Conservation (phyloP, 257 asterid species). For the Petunia secreta region DNA sequence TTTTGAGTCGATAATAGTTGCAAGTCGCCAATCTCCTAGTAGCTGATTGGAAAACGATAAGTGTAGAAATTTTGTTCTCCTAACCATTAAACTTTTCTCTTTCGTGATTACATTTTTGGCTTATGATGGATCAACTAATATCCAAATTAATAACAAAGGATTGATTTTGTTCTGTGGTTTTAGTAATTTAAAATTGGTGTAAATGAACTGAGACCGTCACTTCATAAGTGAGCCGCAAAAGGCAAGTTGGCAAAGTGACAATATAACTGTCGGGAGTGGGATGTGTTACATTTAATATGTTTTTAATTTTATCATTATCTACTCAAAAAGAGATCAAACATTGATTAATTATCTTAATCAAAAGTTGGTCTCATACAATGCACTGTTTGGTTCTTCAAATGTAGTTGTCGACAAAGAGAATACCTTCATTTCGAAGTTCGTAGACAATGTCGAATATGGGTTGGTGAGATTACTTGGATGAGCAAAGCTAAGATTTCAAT, state of each 20-base stretch:
- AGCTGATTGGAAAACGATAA: neutral
- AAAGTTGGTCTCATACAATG: slow-evolving; percentile 17
- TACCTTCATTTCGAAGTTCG: slow-evolving; percentile 33
- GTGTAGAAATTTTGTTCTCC: neutral
- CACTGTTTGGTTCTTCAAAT: neutral
- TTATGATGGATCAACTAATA: neutral
- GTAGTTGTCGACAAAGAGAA: slow-evolving; percentile 18
- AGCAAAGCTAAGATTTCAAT: too few species aligned
- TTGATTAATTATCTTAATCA: neutral
- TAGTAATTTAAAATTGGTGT: neutral
- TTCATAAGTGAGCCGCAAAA: slow-evolving; percentile 1
- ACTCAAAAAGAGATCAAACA: neutral
- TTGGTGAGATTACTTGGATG: neutral
- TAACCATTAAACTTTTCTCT: neutral
- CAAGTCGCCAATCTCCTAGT: neutral
- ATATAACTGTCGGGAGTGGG: neutral
- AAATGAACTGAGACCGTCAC: neutral
- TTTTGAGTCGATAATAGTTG: too few species aligned
- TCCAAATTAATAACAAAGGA: neutral
- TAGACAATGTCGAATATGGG: neutral
- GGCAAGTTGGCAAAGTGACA: neutral
- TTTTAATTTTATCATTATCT: neutral
- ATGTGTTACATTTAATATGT: neutral
- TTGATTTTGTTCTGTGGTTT: neutral
- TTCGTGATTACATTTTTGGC: neutral